phyloP scores from a whole-genome alignment of 2,329 filamentous ascomycete genomes.

The Fusarium nematophilum region DNA sequence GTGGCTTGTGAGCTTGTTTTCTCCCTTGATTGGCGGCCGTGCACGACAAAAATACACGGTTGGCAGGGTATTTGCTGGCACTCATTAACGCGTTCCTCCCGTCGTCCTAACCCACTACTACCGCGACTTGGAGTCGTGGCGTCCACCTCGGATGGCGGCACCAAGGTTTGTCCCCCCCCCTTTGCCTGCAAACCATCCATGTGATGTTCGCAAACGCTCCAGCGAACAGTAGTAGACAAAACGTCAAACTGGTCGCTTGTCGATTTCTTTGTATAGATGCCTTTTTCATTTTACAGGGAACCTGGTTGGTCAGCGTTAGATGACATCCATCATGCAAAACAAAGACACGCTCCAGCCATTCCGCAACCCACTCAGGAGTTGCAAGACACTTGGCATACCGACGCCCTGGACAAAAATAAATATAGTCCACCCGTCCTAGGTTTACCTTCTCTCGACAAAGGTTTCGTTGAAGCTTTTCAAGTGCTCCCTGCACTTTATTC shows the following conservation, averaged over 20 bases:
- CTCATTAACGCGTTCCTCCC: slow-evolving; percentile 37
- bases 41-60: slow-evolving; percentile 27
- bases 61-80: slow-evolving; percentile 21
- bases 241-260: too few relatives aligned
- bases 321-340: slow-evolving; percentile 27
- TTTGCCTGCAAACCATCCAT: slow-evolving; percentile 10
- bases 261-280: background rate
- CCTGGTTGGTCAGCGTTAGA: background rate
- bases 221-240: too few relatives aligned
- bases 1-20: slow-evolving; percentile 24
- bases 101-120: too few relatives aligned
- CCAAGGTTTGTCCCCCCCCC: slow-evolving; percentile 2
- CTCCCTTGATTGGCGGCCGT: slow-evolving; percentile 26
- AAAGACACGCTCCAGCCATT: slow-evolving; percentile 12
- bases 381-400: too few relatives aligned
- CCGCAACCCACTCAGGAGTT: background rate
- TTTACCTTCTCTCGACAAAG: too few relatives aligned
- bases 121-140: slow-evolving; percentile 8
- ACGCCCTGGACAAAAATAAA: too few relatives aligned
- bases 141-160: background rate
- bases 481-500: too few relatives aligned
- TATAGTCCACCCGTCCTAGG: too few relatives aligned
- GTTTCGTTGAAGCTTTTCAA: too few relatives aligned
- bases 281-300: background rate
- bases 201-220: too few relatives aligned